Base-by-base conservation (phyloP, 148 eudicot species). In the Tetragonia tetragonoides region DNA sequence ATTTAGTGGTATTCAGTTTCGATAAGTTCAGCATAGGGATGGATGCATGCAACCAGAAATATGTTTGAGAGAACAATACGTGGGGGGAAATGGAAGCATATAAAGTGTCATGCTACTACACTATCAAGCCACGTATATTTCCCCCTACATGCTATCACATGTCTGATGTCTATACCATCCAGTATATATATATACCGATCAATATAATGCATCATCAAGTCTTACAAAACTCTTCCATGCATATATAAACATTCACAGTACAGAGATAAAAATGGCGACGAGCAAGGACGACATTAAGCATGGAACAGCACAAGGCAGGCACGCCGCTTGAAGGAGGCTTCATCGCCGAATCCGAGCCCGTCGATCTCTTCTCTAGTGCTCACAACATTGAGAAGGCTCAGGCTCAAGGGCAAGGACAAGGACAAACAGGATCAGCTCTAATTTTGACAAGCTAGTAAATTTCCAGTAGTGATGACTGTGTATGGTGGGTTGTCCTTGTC, bases 291-390 rank as follows among this genome's bases (percentile, higher is more conserved):
- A 88, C 87, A 23, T 75, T 69, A 77, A 86, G 85, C 80, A 88
- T 76, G 78, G 85, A 78, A 68, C 87, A 14, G 88, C 87, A 14
- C 87, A 72, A 62, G 68, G 87, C 83, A 2, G 89, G 86, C 12
- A 84, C 88, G 3, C 93, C 93, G 0, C 85, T 88, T 3, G 91
- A 90, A 77, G 85, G 69, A 0, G 94, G 94, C 4, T 88, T 87
- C 70, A 90, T 90, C 3, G 86, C 94, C 1, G 94, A 90, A 6
- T 90, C 91, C 11, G 85, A 90, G 12, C 86, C 88, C 0, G 82
- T 90, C 7, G 86, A 90, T 73, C 78, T 90, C 8, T 88, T 83
- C 78, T 74, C 89, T 0, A 40, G 72, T 38, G 85, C 91, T 54
- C 85, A 68, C 20, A 87, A 90, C 65, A 70, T 85, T 20, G 67